Base-by-base conservation (phyloP, 148 eudicot species). In the Fagopyrum homotropicum region DNA sequence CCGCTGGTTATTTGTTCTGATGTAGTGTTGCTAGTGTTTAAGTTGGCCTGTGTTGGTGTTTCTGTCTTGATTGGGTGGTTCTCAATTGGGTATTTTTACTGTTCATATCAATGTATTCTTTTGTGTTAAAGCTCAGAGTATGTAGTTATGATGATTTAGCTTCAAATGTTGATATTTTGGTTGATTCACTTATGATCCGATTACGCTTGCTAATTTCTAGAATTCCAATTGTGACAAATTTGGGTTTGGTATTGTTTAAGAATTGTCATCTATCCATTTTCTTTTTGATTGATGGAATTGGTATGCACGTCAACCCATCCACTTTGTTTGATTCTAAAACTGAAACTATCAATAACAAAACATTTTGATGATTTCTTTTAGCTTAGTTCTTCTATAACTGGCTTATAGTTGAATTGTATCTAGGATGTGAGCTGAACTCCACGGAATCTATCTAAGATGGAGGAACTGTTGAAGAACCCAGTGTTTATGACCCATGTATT, bases 391-490 rank as follows among this genome's bases (percentile, higher is more conserved):
- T 35, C 40, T 35, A 0, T 35, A 35, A 35, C 64, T 11, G 35
- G 64, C 0, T 16, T 59, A 8, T 59, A 35, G 8, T 59, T 59
- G 64, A 19, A 22, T 69, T 29, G 51, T 70, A 30, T 45, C 47
- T 7, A 35, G 72, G 17, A 68, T 35, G 72, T 68, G 72, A 68
- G 72, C 72, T 68, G 45, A 35, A 11, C 30, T 57, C 29, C 3
- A 2, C 11, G 7, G 74, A 19, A 46, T 72, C 35, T 57, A 6
- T 51, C 35, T 50, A 73, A 72, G 78, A 92, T 92, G 97, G 96
- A 89, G 45, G 93, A 90, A 52, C 75, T 93, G 69, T 77, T 86
- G 75, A 88, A 87, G 86, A 89, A 89, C 64, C 89, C 84, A 30
- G 77, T 84, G 45, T 87, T 89, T 75, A 90, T 83, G 5, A 85